Conservation (phyloP, 140 eudicot genomes). For the Anethum foeniculum region DNA sequence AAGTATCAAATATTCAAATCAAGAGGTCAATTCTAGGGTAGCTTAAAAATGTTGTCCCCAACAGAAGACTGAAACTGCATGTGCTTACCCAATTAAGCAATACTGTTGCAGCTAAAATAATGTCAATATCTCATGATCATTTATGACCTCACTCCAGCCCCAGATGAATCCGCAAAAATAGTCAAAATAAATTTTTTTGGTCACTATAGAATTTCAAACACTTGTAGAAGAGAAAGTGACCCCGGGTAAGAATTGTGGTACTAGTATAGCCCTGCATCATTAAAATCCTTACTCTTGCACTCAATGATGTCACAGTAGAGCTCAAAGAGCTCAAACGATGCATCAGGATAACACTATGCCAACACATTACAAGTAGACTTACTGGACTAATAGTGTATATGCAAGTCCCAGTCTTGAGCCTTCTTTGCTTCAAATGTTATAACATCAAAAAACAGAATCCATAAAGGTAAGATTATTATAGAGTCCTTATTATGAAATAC, state of each 20-base stretch:
- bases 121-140: background rate
- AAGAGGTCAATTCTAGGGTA: background rate
- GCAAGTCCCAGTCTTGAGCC: background rate
- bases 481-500: background rate
- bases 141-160: background rate
- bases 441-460: background rate
- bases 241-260: background rate
- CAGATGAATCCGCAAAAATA: background rate
- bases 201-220: background rate
- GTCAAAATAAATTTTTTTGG: background rate
- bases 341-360: background rate
- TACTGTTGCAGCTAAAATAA: background rate
- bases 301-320: background rate
- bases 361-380: background rate
- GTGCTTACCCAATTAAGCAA: background rate
- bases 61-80: background rate
- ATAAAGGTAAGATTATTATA: background rate
- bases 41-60: background rate
- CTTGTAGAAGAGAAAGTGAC: background rate
- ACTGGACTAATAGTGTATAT: background rate
- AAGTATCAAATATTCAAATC: background rate
- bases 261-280: background rate
- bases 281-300: background rate
- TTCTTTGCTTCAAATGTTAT: background rate
- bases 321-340: background rate